Conservation (phyloP, 2,329 filamentous ascomycete species). For the Xylariaceae sp. region DNA sequence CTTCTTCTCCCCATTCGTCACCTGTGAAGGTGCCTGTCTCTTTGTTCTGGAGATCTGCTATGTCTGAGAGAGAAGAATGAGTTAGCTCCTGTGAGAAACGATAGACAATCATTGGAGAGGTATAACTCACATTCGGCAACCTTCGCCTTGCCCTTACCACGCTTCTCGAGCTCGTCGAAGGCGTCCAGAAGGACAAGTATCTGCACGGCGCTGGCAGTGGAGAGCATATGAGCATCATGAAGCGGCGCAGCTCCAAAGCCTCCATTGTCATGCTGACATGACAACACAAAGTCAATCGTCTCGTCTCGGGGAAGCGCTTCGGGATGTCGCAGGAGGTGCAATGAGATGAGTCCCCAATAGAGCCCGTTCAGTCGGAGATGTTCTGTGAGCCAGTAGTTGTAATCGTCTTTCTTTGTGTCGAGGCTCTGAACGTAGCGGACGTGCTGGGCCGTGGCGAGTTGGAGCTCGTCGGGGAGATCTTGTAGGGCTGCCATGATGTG, state of each 20-base stretch:
- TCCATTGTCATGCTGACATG: conserved; percentile 83
- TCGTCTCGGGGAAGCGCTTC: conserved; percentile 76
- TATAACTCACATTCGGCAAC: conserved; percentile 73
- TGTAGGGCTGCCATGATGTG: conserved; percentile 33
- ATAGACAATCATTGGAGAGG: conserved; percentile 8
- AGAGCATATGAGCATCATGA: conserved; percentile 94
- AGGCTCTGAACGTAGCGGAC: conserved; percentile 91
- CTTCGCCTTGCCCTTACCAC: conserved; percentile 64
- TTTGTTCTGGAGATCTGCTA: conserved; percentile 75
- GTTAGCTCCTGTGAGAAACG: conserved; percentile 17
- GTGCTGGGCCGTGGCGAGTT: conserved; percentile 58
- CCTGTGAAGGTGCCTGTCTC: conserved; percentile 85
- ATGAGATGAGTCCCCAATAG: conserved; percentile 90
- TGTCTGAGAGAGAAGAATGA: conserved; percentile 52
- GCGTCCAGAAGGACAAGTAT: conserved; percentile 84
- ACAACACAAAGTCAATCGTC: conserved; percentile 88
- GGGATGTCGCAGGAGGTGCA: conserved; percentile 78
- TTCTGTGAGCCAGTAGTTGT: conserved; percentile 97
- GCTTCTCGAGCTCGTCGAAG: conserved; percentile 73
- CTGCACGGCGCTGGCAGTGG: conserved; percentile 92
- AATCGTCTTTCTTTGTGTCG: conserved; percentile 86
- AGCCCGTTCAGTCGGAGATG: conserved; percentile 92
- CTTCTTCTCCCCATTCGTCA: conserved; percentile 94
- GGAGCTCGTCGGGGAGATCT: conserved; percentile 38
- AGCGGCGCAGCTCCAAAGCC: conserved; percentile 92